phyloP scores from a whole-genome alignment of 768 basidiomycete genomes.

The Dioszegia crocea region DNA sequence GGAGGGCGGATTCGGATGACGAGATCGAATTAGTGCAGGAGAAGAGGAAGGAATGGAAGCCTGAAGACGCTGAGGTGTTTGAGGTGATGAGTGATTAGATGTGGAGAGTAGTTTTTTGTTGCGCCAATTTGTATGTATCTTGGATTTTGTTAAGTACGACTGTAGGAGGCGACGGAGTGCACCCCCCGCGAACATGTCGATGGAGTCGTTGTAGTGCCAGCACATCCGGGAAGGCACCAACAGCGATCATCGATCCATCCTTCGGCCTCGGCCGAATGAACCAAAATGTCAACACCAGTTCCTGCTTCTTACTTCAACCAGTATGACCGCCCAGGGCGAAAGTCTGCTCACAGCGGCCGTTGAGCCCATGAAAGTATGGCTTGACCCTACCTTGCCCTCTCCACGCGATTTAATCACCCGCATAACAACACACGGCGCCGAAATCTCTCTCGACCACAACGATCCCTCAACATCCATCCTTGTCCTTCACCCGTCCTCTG shows the following conservation, averaged over 20 bases:
- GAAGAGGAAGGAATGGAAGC: not conserved
- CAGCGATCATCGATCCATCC: too few species aligned
- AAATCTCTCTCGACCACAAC: not conserved
- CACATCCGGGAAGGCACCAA: too few species aligned
- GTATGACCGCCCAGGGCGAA: conserved; percentile 3
- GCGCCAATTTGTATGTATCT: too few species aligned
- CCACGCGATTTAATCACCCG: not conserved
- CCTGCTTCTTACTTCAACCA: too few species aligned
- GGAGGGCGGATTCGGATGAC: not conserved
- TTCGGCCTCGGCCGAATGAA: too few species aligned
- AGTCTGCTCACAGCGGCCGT: not conserved
- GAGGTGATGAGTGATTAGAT: not conserved
- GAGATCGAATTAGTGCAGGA: conserved; percentile 2
- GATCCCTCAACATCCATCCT: not conserved
- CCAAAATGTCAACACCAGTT: too few species aligned
- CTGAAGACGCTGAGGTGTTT: not conserved
- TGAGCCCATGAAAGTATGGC: conserved; percentile 16
- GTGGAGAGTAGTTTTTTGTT: not conserved
- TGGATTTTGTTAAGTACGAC: too few species aligned
- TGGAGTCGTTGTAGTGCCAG: too few species aligned
- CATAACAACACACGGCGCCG: not conserved
- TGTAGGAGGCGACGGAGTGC: too few species aligned
- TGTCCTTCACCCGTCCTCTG: conserved; percentile 6
- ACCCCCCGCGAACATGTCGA: too few species aligned
- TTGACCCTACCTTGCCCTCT: conserved; percentile 12